Evolutionary conservation across 495 filamentous ascomycete species (phyloP).

Genomic region (Aspergillus panamensis): DNA sequence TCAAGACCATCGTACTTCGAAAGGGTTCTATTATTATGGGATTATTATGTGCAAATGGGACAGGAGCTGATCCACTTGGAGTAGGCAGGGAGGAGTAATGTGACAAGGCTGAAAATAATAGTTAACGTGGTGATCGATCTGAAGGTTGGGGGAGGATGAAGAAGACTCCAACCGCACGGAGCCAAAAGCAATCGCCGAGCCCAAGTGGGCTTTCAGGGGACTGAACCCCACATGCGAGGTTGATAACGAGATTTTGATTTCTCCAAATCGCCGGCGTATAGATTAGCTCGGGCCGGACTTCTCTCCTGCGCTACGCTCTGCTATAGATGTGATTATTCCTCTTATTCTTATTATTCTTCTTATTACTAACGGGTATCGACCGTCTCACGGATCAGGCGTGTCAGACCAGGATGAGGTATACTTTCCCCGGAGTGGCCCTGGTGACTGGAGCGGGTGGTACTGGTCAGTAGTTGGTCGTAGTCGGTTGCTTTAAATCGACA

Average conservation of each 20-base stretch:
- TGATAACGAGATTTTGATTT: conserved; percentile 3
- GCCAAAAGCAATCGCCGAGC: neutral
- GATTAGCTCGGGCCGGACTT: conserved; percentile 4
- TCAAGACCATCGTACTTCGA: conserved; percentile 21
- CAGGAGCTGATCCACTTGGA: conserved; percentile 16
- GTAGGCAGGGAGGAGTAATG: neutral
- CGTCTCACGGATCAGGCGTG: neutral
- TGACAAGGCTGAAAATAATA: conserved; percentile 9
- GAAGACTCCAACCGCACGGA: neutral
- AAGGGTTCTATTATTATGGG: too few relatives aligned
- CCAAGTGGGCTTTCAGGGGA: conserved; percentile 2
- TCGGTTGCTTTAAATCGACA: neutral
- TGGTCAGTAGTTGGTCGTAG: conserved; percentile 18
- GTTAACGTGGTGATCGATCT: neutral
- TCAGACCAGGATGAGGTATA: conserved; percentile 8
- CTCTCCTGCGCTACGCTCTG: neutral
- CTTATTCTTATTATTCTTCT: neutral
- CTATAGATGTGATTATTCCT: neutral
- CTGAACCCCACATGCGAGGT: conserved; percentile 2
- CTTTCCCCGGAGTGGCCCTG: conserved; percentile 33
- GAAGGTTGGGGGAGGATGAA: conserved; percentile 1
- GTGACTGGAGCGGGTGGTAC: conserved; percentile 34
- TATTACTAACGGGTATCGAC: neutral
- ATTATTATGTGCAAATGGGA: neutral
- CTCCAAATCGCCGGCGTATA: conserved; percentile 2